A percentile compares a stretch with the other conserved stretches of the same genome.
These are phyloP conservation scores for Tetrahymena elliotti DNA, from an alignment of 73 alveolate species.

Conservation along the genomic window DNA sequence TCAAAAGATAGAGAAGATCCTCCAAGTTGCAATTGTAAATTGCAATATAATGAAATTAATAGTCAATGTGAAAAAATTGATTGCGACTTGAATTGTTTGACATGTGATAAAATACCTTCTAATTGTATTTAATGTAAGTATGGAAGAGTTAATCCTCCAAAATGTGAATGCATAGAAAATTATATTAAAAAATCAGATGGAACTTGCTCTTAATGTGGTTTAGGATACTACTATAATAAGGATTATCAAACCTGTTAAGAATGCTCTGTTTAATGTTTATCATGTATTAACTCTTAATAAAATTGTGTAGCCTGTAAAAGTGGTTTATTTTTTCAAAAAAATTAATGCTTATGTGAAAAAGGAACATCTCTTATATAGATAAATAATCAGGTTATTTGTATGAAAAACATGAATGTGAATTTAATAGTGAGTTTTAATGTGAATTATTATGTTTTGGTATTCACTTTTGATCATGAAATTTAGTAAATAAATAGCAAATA, in stretches of 20 bases:
- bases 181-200: not conserved
- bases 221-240: not conserved
- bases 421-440: too few relatives aligned
- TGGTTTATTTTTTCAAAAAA: not conserved
- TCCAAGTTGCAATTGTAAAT: not conserved
- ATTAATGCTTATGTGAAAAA: not conserved
- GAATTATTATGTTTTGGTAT: not conserved
- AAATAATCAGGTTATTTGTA: not conserved
- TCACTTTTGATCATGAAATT: not conserved
- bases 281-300: not conserved
- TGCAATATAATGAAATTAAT: not conserved
- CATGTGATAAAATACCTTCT: not conserved
- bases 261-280: not conserved
- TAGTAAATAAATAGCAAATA: too few relatives aligned
- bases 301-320: not conserved
- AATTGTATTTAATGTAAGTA: not conserved
- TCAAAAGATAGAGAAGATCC: not conserved
- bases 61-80: not conserved
- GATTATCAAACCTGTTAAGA: not conserved
- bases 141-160: not conserved
- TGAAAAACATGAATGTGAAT: not conserved
- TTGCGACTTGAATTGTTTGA: not conserved
- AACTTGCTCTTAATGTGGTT: not conserved
- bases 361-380: not conserved
- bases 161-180: not conserved